Percentiles rank a stretch among this genome's conserved stretches.
These are phyloP conservation scores for Quercus aquifolioides DNA, from an alignment of 306 rosid genomes.

Conservation along the genomic window DNA sequence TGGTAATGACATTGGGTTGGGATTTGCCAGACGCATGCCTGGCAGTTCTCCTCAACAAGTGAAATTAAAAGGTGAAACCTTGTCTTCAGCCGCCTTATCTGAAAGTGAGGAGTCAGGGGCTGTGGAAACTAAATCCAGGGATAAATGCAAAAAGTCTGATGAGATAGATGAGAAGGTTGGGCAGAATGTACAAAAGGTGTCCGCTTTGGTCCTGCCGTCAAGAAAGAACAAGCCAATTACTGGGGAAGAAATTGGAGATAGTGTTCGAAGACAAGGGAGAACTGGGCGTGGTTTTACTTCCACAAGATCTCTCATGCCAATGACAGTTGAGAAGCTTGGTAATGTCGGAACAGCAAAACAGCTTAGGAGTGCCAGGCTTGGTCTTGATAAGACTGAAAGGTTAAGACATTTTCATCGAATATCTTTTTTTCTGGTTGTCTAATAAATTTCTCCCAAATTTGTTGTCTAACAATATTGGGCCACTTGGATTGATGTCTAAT, in stretches of 20 bases:
- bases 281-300: slow-evolving; percentile 71
- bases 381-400: slow-evolving; percentile 87
- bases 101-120: slow-evolving; percentile 98
- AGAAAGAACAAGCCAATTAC: slow-evolving; percentile 72
- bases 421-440: slow-evolving; percentile 23
- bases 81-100: slow-evolving; percentile 73
- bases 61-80: slow-evolving; percentile 71
- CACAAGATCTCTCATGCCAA: slow-evolving; percentile 62
- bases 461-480: slow-evolving; percentile 7
- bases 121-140: slow-evolving; percentile 73
- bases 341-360: slow-evolving; percentile 91
- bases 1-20: slow-evolving; percentile 71
- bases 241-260: slow-evolving; percentile 93
- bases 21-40: slow-evolving; percentile 63
- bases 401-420: slow-evolving; percentile 29
- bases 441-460: background rate
- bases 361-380: slow-evolving; percentile 81
- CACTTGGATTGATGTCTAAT: slow-evolving; percentile 24
- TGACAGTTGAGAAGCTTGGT: slow-evolving; percentile 73
- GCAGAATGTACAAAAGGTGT: slow-evolving; percentile 65
- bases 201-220: slow-evolving; percentile 53
- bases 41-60: slow-evolving; percentile 86
- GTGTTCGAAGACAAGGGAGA: slow-evolving; percentile 97
- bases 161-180: slow-evolving; percentile 75
- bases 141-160: slow-evolving; percentile 65